These are phyloP conservation scores for Psidium friedrichsthalianum DNA, from an alignment of 345 rosid species.

Conservation along the genomic window DNA sequence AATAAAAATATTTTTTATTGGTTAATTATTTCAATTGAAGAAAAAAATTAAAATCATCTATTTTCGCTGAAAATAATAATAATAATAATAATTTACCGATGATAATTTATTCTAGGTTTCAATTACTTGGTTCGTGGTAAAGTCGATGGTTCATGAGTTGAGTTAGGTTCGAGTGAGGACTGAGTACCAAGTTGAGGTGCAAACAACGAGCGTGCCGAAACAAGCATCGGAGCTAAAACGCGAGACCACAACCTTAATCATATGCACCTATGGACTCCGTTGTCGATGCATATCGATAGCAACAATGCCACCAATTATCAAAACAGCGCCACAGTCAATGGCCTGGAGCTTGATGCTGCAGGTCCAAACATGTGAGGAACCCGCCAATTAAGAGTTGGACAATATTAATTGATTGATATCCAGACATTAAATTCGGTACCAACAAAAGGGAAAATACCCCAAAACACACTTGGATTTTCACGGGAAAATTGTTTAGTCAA, in stretches of 20 bases:
- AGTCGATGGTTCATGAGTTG: background rate
- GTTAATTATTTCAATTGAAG: background rate
- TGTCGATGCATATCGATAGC: background rate
- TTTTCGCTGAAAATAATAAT: accelerated
- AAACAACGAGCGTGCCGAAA: accelerated
- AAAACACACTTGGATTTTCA: background rate
- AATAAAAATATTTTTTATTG: accelerated
- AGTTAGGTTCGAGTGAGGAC: background rate
- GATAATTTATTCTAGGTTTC: background rate
- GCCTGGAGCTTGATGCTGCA: background rate
- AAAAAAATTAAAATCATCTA: too few relatives aligned
- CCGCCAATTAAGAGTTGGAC: background rate
- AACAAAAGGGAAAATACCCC: background rate
- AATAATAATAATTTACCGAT: accelerated
- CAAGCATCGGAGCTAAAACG: background rate
- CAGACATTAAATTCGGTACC: background rate
- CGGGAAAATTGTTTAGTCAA: background rate
- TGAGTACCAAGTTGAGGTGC: background rate
- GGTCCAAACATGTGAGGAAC: background rate
- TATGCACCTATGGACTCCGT: too few relatives aligned
- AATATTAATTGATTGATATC: background rate
- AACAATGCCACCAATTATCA: background rate
- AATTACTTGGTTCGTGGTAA: too few relatives aligned
- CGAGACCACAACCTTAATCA: background rate
- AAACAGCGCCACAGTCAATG: background rate